phyloP scores from a whole-genome alignment of 2,329 filamentous ascomycete species.

The Penicillium janthinellum region DNA sequence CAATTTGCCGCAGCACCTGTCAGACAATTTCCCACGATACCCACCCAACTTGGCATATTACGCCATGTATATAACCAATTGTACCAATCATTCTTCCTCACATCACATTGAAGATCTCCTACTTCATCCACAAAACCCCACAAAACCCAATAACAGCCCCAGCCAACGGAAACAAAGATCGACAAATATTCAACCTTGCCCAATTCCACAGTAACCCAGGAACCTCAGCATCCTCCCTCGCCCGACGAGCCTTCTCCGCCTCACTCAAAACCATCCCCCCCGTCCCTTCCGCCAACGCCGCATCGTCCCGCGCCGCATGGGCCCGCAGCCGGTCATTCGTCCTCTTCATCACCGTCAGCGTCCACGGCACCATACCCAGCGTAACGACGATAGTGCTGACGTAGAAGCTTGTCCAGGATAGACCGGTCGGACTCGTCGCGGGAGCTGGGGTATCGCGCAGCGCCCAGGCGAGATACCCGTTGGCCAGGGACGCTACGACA shows the following conservation, averaged over 20 bases:
- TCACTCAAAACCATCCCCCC: constrained; percentile 21
- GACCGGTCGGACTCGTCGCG: constrained; percentile 3
- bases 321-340: constrained; percentile 30
- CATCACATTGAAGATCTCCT: neutral
- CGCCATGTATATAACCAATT: constrained; percentile 15
- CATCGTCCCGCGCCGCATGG: constrained; percentile 29
- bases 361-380: constrained; percentile 32
- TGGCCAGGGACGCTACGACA: constrained; percentile 56
- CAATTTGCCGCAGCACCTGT: neutral
- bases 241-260: constrained; percentile 22
- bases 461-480: constrained; percentile 44
- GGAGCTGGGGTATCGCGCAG: constrained; percentile 15
- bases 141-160: constrained; percentile 30
- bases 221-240: constrained; percentile 24
- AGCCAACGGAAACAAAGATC: constrained; percentile 26
- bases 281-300: constrained; percentile 25
- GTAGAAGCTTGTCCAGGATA: constrained; percentile 23
- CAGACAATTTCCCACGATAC: constrained; percentile 17
- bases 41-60: constrained; percentile 9
- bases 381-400: constrained; percentile 26
- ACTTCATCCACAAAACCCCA: constrained; percentile 18
- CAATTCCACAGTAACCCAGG: constrained; percentile 24
- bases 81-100: neutral
- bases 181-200: constrained; percentile 27
- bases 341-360: constrained; percentile 27